phyloP scores from a whole-genome alignment of 768 basidiomycete genomes.

The Podaxis pistillaris region DNA sequence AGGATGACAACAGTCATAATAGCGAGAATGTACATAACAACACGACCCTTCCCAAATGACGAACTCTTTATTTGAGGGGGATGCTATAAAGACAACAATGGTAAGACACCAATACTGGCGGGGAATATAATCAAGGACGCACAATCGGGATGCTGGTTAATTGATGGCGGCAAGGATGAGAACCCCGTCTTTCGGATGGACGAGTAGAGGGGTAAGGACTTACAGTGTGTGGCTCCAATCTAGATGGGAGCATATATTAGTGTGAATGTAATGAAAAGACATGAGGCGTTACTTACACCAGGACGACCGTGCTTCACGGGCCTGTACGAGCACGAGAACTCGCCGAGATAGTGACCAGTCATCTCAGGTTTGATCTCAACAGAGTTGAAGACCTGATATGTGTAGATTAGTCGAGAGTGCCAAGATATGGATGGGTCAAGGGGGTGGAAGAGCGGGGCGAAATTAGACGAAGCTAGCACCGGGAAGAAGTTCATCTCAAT shows the following conservation, averaged over 20 bases:
- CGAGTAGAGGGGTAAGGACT: constrained; percentile 27
- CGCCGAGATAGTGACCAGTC: constrained; percentile 99
- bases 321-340: constrained; percentile 96
- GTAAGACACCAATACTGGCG: constrained; percentile 17
- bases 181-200: constrained; percentile 14
- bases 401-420: not conserved
- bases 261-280: not conserved
- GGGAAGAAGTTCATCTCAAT: not conserved
- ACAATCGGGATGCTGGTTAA: constrained; percentile 71
- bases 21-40: constrained; percentile 11
- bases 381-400: constrained; percentile 78
- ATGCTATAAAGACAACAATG: constrained; percentile 47
- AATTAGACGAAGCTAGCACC: not conserved
- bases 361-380: constrained; percentile 99
- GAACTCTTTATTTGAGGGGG: constrained; percentile 83
- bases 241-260: constrained; percentile 27
- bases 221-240: constrained; percentile 92
- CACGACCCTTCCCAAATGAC: not conserved
- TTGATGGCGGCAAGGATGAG: constrained; percentile 1
- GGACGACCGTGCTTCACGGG: constrained; percentile 99
- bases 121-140: constrained; percentile 27
- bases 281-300: constrained; percentile 64
- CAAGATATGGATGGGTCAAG: not conserved
- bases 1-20: not conserved
- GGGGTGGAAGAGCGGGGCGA: not conserved